Evolutionary conservation across 768 basidiomycete species (phyloP), one percentile per base, ranked within the genome.

Genomic region (Boletus sp.): DNA sequence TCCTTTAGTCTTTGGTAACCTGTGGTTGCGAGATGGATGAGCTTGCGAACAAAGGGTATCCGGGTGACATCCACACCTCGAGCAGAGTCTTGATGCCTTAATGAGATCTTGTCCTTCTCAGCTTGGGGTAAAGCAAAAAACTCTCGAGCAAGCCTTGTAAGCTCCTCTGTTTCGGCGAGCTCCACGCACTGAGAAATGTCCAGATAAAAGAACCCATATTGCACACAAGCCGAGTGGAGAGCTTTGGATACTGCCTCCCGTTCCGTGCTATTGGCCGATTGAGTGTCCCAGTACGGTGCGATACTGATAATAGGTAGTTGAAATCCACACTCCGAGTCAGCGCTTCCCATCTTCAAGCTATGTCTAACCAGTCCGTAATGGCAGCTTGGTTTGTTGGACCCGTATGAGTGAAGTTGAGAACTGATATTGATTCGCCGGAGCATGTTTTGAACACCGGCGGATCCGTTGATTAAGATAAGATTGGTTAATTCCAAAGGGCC

Each of bases 201-300:
- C 43, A 94, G 76, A 70, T 95, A 96, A 74, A 96, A 94, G 78
- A 96, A 96, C 0, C 93, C 93, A 51, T 83, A 90, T 50, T 88
- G 75, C 21, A 88, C 64, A 62, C 90, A 91, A 8, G 91, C 90
- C 0, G 72, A 65, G 62, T 93, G 92, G 17, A 95, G 71, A 0
- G 83, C 81, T 11, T 77, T 76, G 25, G 81, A 77, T 1, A 73
- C 70, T 2, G 77, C 74, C 41, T 81, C 77, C 23, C 77, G 75
- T 30, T 73, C 71, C 4, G 59, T 46, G 35, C 70, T 66, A 33
- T 63, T 51, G 27, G 54, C 34, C 5, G 70, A 67, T 47, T 72
- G 70, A 13, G 66, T 56, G 39, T 71, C 66, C 38, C 88, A 71
- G 63, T 84, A 89, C 0, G 91, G 86, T 3, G 81, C 72, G 44